Conservation (phyloP, 345 rosid species). For the Ceriops tagal region DNA sequence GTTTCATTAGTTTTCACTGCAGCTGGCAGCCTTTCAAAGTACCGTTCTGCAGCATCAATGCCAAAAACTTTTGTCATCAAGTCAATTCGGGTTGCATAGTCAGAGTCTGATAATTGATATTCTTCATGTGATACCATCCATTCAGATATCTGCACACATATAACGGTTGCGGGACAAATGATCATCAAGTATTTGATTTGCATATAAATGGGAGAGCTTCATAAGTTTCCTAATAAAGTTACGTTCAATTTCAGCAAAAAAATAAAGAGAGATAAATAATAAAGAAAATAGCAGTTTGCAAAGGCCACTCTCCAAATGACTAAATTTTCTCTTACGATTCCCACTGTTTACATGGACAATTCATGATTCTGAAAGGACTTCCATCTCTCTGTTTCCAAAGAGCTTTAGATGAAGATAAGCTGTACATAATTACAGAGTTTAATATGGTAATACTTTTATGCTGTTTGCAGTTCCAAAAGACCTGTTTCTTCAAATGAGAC, state of each 20-base stretch:
- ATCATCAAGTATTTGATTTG: not conserved
- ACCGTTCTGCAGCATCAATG: slow-evolving; percentile 81
- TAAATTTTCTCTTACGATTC: not conserved
- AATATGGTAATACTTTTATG: not conserved
- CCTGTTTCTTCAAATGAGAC: no score
- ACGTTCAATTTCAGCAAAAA: not conserved
- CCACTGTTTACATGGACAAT: not conserved
- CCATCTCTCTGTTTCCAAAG: not conserved
- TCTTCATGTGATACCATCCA: slow-evolving; percentile 72
- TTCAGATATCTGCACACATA: slow-evolving; percentile 60
- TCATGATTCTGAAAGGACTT: not conserved
- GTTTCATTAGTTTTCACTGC: slow-evolving; percentile 66
- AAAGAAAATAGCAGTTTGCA: not conserved
- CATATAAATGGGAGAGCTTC: not conserved
- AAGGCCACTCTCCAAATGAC: not conserved
- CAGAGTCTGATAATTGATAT: slow-evolving; percentile 54
- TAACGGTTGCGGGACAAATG: slow-evolving; percentile 15
- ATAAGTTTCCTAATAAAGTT: not conserved
- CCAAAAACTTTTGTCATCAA: slow-evolving; percentile 88
- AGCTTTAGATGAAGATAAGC: no score
- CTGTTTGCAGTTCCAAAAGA: not conserved
- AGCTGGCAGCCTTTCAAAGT: slow-evolving; percentile 60
- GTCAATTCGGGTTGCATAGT: slow-evolving; percentile 67
- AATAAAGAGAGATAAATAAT: not conserved
- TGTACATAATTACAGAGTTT: not conserved